phyloP scores from a whole-genome alignment of 177 flowering plant species.

The Vitis hybrid region DNA sequence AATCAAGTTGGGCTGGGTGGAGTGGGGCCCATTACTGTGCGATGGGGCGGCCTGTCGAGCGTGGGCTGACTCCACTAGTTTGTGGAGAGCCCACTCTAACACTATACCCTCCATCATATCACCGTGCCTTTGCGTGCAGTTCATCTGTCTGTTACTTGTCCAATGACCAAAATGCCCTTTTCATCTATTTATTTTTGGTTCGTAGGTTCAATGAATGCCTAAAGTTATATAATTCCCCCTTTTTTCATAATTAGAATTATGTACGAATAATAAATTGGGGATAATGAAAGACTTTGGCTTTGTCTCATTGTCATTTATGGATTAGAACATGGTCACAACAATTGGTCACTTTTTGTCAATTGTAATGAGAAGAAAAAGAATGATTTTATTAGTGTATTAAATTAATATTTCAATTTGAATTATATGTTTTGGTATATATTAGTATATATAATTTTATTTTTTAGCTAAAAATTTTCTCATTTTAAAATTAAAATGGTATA shows the following conservation, averaged over 20 bases:
- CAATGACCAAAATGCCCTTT: not conserved
- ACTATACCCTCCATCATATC: slow-evolving; percentile 1
- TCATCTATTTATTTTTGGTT: not conserved
- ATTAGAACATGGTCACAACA: too few relatives aligned
- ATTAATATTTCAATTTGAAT: too few relatives aligned
- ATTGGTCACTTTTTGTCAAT: too few relatives aligned
- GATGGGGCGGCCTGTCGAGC: slow-evolving; percentile 15
- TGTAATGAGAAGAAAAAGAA: too few relatives aligned
- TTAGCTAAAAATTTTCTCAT: too few relatives aligned
- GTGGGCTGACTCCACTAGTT: slow-evolving; percentile 47
- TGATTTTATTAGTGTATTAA: too few relatives aligned
- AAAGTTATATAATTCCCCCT: not conserved
- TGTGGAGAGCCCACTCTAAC: slow-evolving; percentile 51
- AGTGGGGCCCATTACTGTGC: slow-evolving; percentile 17
- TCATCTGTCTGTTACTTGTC: not conserved
- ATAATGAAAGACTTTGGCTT: too few relatives aligned
- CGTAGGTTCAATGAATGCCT: not conserved
- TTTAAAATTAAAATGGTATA: too few relatives aligned
- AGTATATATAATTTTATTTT: too few relatives aligned
- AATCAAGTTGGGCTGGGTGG: not conserved
- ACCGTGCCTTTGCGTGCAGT: slow-evolving; percentile 2
- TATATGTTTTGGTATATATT: too few relatives aligned
- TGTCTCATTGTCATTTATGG: too few relatives aligned
- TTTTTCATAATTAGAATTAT: not conserved
- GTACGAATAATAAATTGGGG: too few relatives aligned